phyloP scores from a whole-genome alignment of 495 filamentous ascomycete species.

The Xylaria palmicola region DNA sequence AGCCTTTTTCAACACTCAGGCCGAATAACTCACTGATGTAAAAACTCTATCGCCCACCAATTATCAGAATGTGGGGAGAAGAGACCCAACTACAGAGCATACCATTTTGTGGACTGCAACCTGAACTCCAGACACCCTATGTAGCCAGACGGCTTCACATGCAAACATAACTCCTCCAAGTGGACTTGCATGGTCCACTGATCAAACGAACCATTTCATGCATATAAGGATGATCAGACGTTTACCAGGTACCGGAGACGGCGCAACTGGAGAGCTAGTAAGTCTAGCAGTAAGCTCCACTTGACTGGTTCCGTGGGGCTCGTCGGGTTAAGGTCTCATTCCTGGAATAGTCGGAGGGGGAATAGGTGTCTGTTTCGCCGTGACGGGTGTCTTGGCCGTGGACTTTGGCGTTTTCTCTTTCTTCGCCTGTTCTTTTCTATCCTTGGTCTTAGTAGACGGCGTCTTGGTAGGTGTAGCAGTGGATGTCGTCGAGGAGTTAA shows the following conservation, averaged over 20 bases:
- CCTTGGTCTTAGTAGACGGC: constrained; percentile 15
- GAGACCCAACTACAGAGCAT: background rate
- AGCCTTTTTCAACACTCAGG: background rate
- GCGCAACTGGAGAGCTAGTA: background rate
- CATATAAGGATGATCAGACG: background rate
- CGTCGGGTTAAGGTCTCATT: constrained; percentile 27
- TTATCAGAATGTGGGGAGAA: background rate
- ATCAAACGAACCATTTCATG: background rate
- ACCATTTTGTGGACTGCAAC: background rate
- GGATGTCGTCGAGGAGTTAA: background rate
- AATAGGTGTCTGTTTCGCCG: constrained; percentile 39
- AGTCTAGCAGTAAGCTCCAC: background rate
- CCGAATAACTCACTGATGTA: background rate
- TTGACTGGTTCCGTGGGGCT: background rate
- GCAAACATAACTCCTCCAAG: background rate
- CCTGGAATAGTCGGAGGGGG: constrained; percentile 32
- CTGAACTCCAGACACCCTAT: constrained; percentile 1
- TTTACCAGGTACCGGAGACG: background rate
- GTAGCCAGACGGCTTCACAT: background rate
- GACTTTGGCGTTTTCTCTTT: constrained; percentile 18
- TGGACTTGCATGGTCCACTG: background rate
- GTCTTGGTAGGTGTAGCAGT: constrained; percentile 17
- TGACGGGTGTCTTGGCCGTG: background rate
- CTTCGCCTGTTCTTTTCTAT: constrained; percentile 14
- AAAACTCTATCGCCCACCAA: background rate